A percentile compares a stretch with the other conserved stretches of the same genome.
phyloP scores from a whole-genome alignment of 176 grass and related monocot genomes.

The Phyllostachys edulis region DNA sequence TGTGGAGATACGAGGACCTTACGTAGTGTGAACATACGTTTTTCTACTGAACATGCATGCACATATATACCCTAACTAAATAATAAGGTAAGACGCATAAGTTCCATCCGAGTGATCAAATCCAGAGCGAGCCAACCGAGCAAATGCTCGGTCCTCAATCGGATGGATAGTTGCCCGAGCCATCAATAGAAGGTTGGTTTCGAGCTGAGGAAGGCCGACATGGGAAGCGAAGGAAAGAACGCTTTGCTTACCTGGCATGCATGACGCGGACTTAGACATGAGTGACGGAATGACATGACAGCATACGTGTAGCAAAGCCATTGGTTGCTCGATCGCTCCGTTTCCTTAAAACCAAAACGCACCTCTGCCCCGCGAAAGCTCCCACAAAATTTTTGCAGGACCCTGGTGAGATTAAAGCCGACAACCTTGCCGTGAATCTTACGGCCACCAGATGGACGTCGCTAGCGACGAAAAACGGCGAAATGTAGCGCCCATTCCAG shows the following conservation, averaged over 20 bases:
- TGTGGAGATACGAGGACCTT: too few species aligned
- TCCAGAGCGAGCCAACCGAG: too few species aligned
- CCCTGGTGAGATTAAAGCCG: background rate
- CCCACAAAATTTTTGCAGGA: background rate
- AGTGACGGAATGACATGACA: background rate
- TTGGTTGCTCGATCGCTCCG: background rate
- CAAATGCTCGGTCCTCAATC: background rate
- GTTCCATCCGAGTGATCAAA: too few species aligned
- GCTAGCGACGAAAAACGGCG: constrained; percentile 6
- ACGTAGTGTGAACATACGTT: too few species aligned
- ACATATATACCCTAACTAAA: too few species aligned
- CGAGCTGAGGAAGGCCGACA: background rate
- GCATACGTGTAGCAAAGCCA: background rate
- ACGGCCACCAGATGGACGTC: background rate
- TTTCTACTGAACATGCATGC: too few species aligned
- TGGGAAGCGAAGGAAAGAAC: background rate
- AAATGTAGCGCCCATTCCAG: background rate
- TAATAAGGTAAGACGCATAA: too few species aligned
- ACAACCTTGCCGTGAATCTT: background rate
- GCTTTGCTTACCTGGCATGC: background rate
- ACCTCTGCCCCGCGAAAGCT: too few species aligned
- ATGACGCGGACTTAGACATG: background rate
- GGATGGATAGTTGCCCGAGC: background rate
- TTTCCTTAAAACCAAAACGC: background rate
- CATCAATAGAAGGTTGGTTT: background rate